Evolutionary conservation across 148 eudicot species (phyloP), one percentile per base, ranked within the genome.

Genomic region (Mesembryanthemum crystallinum): DNA sequence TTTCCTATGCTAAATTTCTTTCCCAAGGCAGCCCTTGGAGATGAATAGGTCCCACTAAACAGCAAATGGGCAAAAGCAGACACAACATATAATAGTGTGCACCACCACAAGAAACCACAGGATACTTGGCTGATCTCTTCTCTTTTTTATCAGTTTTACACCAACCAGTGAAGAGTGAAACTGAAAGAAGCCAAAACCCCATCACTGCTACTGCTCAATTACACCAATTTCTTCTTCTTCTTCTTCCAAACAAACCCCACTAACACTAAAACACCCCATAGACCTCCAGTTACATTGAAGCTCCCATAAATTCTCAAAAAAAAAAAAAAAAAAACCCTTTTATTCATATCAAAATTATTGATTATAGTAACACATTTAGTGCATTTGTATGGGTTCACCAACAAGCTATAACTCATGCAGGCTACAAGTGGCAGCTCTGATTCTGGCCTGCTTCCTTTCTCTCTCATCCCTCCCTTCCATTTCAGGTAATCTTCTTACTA

Each of bases 401-500:
- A 32, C 51, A 33, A 71, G 32, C 23, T 35, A 35, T 35, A 35
- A 35, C 3, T 32, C 24, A 51, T 39, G 39, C 51, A 32, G 32
- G 72, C 78, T 66, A 23, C 64, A 67, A 67, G 37, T 57, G 35
- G 62, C 76, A 43, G 73, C 68, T 29, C 61, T 80, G 17, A 58
- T 80, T 71, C 33, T 80, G 55, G 59, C 58, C 8, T 52, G 49
- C 73, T 42, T 80, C 71, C 51, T 80, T 58, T 76, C 67, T 58
- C 0, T 80, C 67, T 76, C 43, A 55, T 43, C 59, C 17, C 64
- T 80, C 20, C 77, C 81, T 71, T 45, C 57, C 32, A 66, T 76
- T 65, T 71, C 83, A 79, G 88, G 85, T 82, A 79, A 75, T 15
- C 0, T n/a, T n/a, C n/a, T n/a, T n/a, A n/a, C n/a, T 69, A 20